phyloP scores from a whole-genome alignment of 75 land plant species.

The Pinus albicaulis region DNA sequence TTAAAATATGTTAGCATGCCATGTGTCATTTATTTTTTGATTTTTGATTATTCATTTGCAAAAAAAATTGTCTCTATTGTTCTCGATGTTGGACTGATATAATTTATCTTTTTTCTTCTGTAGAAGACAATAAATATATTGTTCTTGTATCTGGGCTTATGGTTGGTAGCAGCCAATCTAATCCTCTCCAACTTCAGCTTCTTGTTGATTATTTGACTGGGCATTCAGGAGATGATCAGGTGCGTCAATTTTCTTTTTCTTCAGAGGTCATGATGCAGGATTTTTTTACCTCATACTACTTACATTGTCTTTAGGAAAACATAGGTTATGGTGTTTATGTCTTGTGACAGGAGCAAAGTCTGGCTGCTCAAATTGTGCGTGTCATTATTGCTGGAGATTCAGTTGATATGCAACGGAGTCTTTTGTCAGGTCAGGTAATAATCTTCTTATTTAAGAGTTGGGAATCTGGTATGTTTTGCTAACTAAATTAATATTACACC shows the following conservation, averaged over 20 bases:
- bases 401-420: constrained; percentile 56
- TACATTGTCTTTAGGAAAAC: too few species aligned
- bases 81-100: too few species aligned
- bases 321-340: too few species aligned
- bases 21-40: too few species aligned
- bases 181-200: constrained; percentile 95
- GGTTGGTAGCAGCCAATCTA: constrained; percentile 64
- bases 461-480: background rate
- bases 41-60: too few species aligned
- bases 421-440: constrained; percentile 78
- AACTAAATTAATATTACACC: background rate
- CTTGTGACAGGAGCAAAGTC: constrained; percentile 69
- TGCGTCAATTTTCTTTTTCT: constrained; percentile 2
- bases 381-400: constrained; percentile 92
- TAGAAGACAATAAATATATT: constrained; percentile 95
- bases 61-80: too few species aligned
- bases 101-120: background rate
- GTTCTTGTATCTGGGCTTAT: constrained; percentile 86
- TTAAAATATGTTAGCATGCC: too few species aligned
- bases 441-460: background rate
- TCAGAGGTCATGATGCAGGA: too few species aligned
- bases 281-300: too few species aligned
- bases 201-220: constrained; percentile 93
- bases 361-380: constrained; percentile 85
- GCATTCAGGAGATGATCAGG: constrained; percentile 89